Conservation (phyloP, 2,329 filamentous ascomycete genomes). For the Colletotrichum musicola region DNA sequence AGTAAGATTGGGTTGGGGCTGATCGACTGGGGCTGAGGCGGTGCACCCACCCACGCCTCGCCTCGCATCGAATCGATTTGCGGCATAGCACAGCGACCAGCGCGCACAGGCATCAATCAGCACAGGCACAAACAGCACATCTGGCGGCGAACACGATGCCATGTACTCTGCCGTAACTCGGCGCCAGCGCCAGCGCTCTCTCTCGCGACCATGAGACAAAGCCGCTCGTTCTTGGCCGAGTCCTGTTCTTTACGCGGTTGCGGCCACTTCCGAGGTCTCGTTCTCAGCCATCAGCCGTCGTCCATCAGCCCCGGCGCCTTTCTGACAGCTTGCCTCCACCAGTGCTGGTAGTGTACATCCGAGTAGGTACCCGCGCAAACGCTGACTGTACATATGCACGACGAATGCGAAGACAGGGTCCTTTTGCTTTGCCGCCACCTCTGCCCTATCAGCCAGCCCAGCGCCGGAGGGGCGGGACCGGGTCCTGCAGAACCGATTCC, state of each 20-base stretch:
- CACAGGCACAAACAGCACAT: neutral
- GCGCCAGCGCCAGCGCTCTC: slow-evolving; percentile 5
- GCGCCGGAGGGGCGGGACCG: slow-evolving; percentile 19
- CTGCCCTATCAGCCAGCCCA: slow-evolving; percentile 22
- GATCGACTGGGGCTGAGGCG: slow-evolving; percentile 40
- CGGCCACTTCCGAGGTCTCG: slow-evolving; percentile 25
- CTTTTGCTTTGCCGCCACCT: neutral
- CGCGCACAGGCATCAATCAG: neutral
- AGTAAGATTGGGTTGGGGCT: slow-evolving; percentile 40
- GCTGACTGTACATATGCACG: slow-evolving; percentile 15
- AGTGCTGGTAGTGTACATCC: neutral
- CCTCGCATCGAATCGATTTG: slow-evolving; percentile 22
- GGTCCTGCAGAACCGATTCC: slow-evolving; percentile 19
- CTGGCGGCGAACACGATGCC: neutral
- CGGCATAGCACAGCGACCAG: slow-evolving; percentile 5
- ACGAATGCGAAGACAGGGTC: slow-evolving; percentile 12
- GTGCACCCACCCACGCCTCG: slow-evolving; percentile 29
- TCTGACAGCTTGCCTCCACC: neutral
- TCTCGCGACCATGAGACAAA: slow-evolving; percentile 6
- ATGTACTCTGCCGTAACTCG: neutral
- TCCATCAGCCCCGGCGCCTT: slow-evolving; percentile 18
- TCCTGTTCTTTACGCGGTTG: slow-evolving; percentile 8
- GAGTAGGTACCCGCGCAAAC: neutral
- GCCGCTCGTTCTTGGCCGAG: slow-evolving; percentile 1
- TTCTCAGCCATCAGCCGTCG: slow-evolving; percentile 21